A percentile compares a stretch with the other conserved stretches of the same genome.
phyloP scores from a whole-genome alignment of 2,329 filamentous ascomycete genomes.

The Cytospora paraplurivora region DNA sequence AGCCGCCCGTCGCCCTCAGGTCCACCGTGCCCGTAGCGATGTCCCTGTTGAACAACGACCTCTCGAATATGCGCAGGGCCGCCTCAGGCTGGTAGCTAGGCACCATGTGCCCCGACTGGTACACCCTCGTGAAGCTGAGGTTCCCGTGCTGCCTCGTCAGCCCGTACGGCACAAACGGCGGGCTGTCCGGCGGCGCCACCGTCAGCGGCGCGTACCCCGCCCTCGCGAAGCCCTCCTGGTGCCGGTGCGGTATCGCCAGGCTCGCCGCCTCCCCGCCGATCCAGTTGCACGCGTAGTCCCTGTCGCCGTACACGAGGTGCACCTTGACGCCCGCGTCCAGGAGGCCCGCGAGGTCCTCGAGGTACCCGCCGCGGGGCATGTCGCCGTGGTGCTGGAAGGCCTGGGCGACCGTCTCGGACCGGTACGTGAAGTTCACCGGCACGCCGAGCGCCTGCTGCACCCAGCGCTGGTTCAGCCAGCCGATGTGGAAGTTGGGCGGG shows the following conservation, averaged over 20 bases:
- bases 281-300: conserved; percentile 56
- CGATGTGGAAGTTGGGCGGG: conserved; percentile 53
- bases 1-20: conserved; percentile 25
- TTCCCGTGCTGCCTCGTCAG: conserved; percentile 68
- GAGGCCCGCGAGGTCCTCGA: conserved; percentile 51
- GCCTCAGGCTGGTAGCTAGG: conserved; percentile 52
- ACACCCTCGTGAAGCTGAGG: conserved; percentile 58
- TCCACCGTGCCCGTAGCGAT: conserved; percentile 48
- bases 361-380: conserved; percentile 35
- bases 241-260: conserved; percentile 57
- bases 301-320: conserved; percentile 57
- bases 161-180: conserved; percentile 47
- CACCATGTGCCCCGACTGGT: conserved; percentile 57
- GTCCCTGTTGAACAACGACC: conserved; percentile 50
- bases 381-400: conserved; percentile 44
- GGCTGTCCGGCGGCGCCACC: conserved; percentile 51
- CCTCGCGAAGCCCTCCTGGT: conserved; percentile 60
- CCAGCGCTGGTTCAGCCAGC: conserved; percentile 57
- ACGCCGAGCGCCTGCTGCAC: conserved; percentile 60
- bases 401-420: conserved; percentile 42
- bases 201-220: conserved; percentile 68
- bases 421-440: conserved; percentile 58
- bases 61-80: conserved; percentile 49
- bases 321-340: conserved; percentile 59
- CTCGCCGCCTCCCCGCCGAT: conserved; percentile 52